phyloP scores from a whole-genome alignment of 208 protist genomes.

The Leishmania martiniquensis region DNA sequence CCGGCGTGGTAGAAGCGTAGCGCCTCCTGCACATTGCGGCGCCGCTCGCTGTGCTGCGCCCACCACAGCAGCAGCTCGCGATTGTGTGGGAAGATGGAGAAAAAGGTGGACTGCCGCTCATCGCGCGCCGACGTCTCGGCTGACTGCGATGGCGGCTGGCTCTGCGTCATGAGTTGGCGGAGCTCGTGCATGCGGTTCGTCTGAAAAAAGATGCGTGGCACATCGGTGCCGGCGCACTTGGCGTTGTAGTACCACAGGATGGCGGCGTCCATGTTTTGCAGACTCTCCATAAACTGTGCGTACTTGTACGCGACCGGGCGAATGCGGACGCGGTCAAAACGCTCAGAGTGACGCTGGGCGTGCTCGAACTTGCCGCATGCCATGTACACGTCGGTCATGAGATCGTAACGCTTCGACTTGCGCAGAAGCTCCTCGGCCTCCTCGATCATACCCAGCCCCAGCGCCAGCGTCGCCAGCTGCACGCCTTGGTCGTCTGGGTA shows the following conservation, averaged over 20 bases:
- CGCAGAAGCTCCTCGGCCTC: constrained; percentile 90
- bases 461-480: constrained; percentile 94
- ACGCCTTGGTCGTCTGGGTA: constrained; percentile 89
- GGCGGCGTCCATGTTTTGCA: constrained; percentile 91
- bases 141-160: constrained; percentile 15
- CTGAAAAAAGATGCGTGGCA: constrained; percentile 94
- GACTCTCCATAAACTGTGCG: constrained; percentile 94
- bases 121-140: constrained; percentile 10
- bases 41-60: constrained; percentile 93
- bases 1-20: constrained; percentile 91
- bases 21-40: constrained; percentile 84
- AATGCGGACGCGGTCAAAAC: constrained; percentile 94
- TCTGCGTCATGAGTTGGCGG: constrained; percentile 74
- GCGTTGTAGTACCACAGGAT: constrained; percentile 94
- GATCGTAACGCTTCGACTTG: constrained; percentile 89
- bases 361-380: constrained; percentile 95
- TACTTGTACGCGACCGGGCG: constrained; percentile 94
- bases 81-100: constrained; percentile 70
- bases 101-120: constrained; percentile 42
- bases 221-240: constrained; percentile 88
- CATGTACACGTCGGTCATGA: constrained; percentile 94
- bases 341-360: constrained; percentile 89
- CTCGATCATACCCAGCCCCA: constrained; percentile 93
- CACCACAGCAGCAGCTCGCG: constrained; percentile 92
- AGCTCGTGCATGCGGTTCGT: constrained; percentile 84